Conservation (phyloP, 495 filamentous ascomycete species). For the Hyaloscypha finlandica region DNA sequence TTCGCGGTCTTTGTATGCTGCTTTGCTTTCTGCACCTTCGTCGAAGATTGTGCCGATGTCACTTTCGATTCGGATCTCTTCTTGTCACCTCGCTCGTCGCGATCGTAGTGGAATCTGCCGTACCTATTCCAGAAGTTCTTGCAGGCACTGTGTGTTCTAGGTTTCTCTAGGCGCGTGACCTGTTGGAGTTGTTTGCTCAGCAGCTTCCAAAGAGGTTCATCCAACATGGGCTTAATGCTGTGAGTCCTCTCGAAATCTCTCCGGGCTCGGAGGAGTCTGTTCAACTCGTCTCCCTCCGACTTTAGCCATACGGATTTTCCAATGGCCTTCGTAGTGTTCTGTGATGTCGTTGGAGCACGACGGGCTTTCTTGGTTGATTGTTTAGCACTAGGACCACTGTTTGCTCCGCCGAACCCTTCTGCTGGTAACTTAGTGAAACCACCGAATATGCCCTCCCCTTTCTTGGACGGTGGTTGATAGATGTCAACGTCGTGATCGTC, state of each 20-base stretch:
- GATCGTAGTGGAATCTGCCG: not conserved
- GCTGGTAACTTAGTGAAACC: not conserved
- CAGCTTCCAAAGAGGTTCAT: not conserved
- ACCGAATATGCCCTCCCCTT: not conserved
- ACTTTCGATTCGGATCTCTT: not conserved
- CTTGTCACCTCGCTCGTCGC: slow-evolving; percentile 10
- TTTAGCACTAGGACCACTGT: not conserved
- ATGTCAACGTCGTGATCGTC: not conserved
- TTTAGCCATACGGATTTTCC: not conserved
- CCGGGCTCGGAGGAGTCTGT: not conserved
- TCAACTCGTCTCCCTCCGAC: not conserved
- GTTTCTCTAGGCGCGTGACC: not conserved
- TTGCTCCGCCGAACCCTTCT: not conserved
- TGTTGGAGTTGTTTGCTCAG: not conserved
- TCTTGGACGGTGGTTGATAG: not conserved
- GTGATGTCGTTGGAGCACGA: too few relatives aligned
- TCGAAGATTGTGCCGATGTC: not conserved
- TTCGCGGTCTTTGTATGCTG: not conserved
- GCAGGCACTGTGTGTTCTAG: not conserved
- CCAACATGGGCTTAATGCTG: not conserved
- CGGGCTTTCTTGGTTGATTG: not conserved
- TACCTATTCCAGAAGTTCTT: slow-evolving; percentile 24
- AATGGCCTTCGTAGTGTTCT: too few relatives aligned
- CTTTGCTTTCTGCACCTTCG: not conserved
- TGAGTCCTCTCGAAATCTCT: not conserved